phyloP scores from a whole-genome alignment of 2,329 filamentous ascomycete species.

The Ceratocystiopsis minuta region DNA sequence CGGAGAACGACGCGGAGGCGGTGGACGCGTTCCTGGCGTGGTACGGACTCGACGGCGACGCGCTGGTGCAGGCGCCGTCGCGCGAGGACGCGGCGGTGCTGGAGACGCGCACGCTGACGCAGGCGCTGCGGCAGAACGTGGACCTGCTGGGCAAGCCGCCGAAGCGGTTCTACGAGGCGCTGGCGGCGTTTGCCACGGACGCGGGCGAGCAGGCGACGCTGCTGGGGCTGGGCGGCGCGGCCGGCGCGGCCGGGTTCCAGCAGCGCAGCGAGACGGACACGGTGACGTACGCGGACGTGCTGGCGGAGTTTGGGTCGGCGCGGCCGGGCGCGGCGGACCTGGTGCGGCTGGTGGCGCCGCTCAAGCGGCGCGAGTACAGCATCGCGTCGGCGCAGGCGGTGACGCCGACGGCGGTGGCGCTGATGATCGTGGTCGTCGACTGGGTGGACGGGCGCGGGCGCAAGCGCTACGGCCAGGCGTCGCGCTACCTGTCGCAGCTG shows the following conservation, averaged over 20 bases:
- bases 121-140: constrained; percentile 77
- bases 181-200: constrained; percentile 73
- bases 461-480: constrained; percentile 82
- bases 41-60: constrained; percentile 68
- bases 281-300: constrained; percentile 74
- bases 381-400: constrained; percentile 95
- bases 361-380: constrained; percentile 98
- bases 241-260: constrained; percentile 83
- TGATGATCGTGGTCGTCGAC: constrained; percentile 94
- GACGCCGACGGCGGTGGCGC: constrained; percentile 68
- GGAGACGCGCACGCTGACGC: constrained; percentile 84
- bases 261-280: constrained; percentile 79
- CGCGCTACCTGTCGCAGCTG: constrained; percentile 68
- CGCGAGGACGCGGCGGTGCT: constrained; percentile 57
- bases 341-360: constrained; percentile 66
- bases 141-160: constrained; percentile 94
- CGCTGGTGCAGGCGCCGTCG: constrained; percentile 79
- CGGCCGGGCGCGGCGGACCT: constrained; percentile 80
- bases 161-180: constrained; percentile 91
- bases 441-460: constrained; percentile 84
- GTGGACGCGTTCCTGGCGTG: constrained; percentile 74
- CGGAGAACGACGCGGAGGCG: constrained; percentile 69
- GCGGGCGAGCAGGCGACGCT: constrained; percentile 69
- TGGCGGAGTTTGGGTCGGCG: constrained; percentile 79
- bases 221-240: constrained; percentile 54